Base-by-base conservation (phyloP, 306 rosid species). In the Senna tora region DNA sequence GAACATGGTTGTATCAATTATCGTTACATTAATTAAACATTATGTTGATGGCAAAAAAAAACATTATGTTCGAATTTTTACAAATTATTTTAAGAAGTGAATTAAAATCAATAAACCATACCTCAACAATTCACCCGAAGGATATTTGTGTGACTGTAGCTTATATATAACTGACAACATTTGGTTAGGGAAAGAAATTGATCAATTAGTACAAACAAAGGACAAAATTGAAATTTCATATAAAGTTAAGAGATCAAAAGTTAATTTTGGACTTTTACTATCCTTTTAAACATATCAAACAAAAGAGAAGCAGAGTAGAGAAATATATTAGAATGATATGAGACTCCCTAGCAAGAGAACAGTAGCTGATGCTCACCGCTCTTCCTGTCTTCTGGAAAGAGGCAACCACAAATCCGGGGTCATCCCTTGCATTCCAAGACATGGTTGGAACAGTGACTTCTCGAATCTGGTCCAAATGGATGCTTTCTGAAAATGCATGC, bases 351-450 rank as follows among this genome's bases (percentile, higher is more conserved):
- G 89, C 85, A n/a, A 89, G 84, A 45, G 89, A 79, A 77, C 95
- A 89, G 56, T 86, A 81, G 76, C 86, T 81, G 69, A 89, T 80
- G 72, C 78, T 81, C 69, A 81, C 85, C 60, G 76, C 78, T 70
- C 75, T 82, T 66, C 79, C 83, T 67, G 79, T 75, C 79, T 75
- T 72, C 68, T 74, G 84, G 75, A 89, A 89, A 55, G 78, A 77
- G 63, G 91, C 91, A 79, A 84, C 50, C 41, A 89, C 84, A 84
- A 89, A 89, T 51, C 89, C 91, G 75, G 91, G 95, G 76, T 86
- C 88, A 66, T 81, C 89, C 78, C 85, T 83, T 33, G 89, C 84
- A 71, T 79, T 81, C 91, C 95, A 89, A 34, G 91, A 75, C 95
- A 87, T 84, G 80, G 95, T 78, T 0, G 91, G 95, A 47, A 89